Conservation (phyloP, 768 basidiomycete genomes). For the Rickenella mellea region DNA sequence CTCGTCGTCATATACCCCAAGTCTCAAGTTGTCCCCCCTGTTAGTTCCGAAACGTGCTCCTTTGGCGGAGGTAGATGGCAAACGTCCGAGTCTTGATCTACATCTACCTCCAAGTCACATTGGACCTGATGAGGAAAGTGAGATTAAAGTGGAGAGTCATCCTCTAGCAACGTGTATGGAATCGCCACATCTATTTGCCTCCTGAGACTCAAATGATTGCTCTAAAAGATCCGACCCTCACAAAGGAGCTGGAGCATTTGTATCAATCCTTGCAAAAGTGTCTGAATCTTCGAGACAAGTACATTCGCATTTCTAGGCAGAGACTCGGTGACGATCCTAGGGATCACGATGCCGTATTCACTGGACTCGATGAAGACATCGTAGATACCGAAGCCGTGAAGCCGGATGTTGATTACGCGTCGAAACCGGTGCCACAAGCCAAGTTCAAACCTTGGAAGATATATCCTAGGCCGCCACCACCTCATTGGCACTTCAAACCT, state of each 20-base stretch:
- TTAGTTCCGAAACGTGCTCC: conserved; percentile 3
- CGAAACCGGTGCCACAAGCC: conserved; percentile 15
- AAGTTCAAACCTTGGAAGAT: conserved; percentile 67
- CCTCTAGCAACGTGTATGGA: not conserved
- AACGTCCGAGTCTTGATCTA: not conserved
- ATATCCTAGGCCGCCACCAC: conserved; percentile 88
- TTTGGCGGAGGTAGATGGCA: conserved; percentile 10
- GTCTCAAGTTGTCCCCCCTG: not conserved
- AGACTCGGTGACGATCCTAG: conserved; percentile 90
- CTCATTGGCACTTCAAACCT: conserved; percentile 90
- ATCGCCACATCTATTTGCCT: not conserved
- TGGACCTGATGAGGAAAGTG: not conserved
- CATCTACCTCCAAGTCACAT: not conserved
- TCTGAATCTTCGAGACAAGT: conserved; percentile 90
- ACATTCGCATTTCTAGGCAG: conserved; percentile 80
- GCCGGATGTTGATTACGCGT: conserved; percentile 41
- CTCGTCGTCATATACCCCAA: conserved; percentile 4
- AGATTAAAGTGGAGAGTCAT: not conserved
- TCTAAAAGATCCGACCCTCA: conserved; percentile 21
- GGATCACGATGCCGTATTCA: conserved; percentile 78
- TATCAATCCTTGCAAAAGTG: conserved; percentile 74
- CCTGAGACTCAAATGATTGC: not conserved
- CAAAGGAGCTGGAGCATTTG: conserved; percentile 41
- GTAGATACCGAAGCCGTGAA: conserved; percentile 60
- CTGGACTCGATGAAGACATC: conserved; percentile 51